Percentiles rank a stretch among this genome's conserved stretches.
Evolutionary conservation across 2,329 filamentous ascomycete species (phyloP).

Genomic region (Arthrobotrys musiformis): DNA sequence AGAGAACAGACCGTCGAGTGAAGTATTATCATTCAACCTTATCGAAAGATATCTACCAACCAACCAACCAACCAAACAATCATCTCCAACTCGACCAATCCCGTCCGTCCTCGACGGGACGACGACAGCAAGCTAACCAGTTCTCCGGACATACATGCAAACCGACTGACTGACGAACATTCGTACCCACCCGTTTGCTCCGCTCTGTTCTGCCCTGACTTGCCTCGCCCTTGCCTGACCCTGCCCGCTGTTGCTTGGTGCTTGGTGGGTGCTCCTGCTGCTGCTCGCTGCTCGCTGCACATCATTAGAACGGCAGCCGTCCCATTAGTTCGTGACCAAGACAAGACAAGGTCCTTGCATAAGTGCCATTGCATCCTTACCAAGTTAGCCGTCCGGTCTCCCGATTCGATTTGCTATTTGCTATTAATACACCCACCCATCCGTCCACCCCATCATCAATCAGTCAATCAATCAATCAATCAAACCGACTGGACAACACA

Average conservation of each 20-base stretch:
- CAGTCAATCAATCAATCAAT: too few relatives aligned
- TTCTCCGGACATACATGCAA: too few relatives aligned
- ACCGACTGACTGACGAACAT: too few relatives aligned
- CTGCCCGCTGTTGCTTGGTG: not conserved
- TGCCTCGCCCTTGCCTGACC: not conserved
- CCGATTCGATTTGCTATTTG: slow-evolving; percentile 17
- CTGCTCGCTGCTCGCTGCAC: slow-evolving; percentile 17
- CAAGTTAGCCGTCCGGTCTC: slow-evolving; percentile 28
- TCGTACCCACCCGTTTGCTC: not conserved
- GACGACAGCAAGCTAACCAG: not conserved
- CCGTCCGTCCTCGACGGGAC: slow-evolving; percentile 1
- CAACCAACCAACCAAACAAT: not conserved
- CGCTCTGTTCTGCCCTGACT: not conserved
- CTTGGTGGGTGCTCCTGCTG: too few relatives aligned
- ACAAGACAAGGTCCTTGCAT: slow-evolving; percentile 7
- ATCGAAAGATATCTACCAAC: too few relatives aligned
- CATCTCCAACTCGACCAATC: not conserved
- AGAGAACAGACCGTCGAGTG: too few relatives aligned
- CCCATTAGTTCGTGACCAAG: not conserved
- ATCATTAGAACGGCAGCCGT: slow-evolving; percentile 13
- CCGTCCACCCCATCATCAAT: too few relatives aligned
- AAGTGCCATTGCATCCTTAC: not conserved
- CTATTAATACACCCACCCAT: slow-evolving; percentile 18
- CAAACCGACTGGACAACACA: not conserved
- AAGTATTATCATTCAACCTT: too few relatives aligned